Conservation (phyloP, 441 rosid species). For the Eutrema salsugineum region DNA sequence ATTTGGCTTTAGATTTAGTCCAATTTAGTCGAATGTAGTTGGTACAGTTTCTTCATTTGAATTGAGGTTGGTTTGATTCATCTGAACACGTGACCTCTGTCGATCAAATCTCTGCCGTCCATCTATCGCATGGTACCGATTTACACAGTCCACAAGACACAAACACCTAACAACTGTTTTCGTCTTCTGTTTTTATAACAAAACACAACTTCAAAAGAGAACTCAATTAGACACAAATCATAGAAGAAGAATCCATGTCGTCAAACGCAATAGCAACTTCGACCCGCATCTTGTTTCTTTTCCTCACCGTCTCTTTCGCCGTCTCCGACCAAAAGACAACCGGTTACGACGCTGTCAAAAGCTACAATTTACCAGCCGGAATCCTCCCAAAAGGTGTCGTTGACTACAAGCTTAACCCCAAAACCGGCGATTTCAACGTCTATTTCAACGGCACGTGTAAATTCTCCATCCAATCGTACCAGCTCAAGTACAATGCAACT, state of each 20-base stretch:
- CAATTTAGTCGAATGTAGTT: background rate
- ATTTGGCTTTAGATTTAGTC: background rate
- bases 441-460: slow-evolving; percentile 48
- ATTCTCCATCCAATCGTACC: slow-evolving; percentile 59
- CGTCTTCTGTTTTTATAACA: background rate
- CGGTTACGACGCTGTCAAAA: slow-evolving; percentile 43
- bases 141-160: slow-evolving; percentile 5
- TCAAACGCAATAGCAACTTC: slow-evolving; percentile 1
- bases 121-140: background rate
- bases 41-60: background rate
- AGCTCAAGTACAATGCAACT: slow-evolving; percentile 46
- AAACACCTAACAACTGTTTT: background rate
- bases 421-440: slow-evolving; percentile 55
- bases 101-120: slow-evolving; percentile 6
- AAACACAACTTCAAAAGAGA: background rate
- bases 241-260: slow-evolving; percentile 12
- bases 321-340: slow-evolving; percentile 21
- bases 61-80: background rate
- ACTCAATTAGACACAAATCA: slow-evolving; percentile 1
- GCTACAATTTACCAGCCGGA: slow-evolving; percentile 52
- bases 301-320: background rate
- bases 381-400: slow-evolving; percentile 59
- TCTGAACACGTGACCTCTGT: slow-evolving; percentile 9
- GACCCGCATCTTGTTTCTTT: background rate
- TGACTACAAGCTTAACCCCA: slow-evolving; percentile 41